phyloP scores from a whole-genome alignment of 192 early-diverging fungal genomes.

The Coemansia sp. region DNA sequence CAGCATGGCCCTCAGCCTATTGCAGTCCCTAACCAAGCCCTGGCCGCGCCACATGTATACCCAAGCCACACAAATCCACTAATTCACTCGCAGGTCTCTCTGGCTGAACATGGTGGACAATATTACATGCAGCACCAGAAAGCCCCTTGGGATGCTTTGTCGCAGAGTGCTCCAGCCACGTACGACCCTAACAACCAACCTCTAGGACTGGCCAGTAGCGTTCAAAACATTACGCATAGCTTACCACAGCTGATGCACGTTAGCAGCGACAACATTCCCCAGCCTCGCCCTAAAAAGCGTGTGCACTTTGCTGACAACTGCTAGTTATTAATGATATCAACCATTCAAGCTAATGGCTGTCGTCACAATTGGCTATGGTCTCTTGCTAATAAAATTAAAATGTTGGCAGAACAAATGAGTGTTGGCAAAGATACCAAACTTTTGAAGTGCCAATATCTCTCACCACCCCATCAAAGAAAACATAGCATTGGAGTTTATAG shows the following conservation, averaged over 20 bases:
- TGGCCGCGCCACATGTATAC: neutral
- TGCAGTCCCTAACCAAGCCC: neutral
- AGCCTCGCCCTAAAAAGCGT: slow-evolving; percentile 25
- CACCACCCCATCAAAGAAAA: too few species aligned
- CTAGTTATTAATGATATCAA: neutral
- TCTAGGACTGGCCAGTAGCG: neutral
- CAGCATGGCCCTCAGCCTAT: slow-evolving; percentile 6
- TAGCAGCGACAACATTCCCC: neutral
- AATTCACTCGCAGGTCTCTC: neutral
- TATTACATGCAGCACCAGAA: neutral
- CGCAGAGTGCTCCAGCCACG: slow-evolving; percentile 15
- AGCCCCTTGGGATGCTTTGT: neutral
- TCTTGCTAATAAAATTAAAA: too few species aligned
- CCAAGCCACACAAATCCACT: neutral
- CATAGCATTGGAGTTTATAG: too few species aligned
- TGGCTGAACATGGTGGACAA: neutral
- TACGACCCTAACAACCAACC: slow-evolving; percentile 6
- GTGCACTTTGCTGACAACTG: slow-evolving; percentile 30
- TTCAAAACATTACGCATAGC: neutral
- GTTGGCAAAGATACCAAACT: too few species aligned
- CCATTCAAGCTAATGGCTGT: neutral
- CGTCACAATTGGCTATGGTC: neutral
- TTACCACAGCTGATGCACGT: slow-evolving; percentile 7
- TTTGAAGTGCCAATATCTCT: too few species aligned
- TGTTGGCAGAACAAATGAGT: too few species aligned